phyloP scores from a whole-genome alignment of 1,284 basidiomycete genomes.

The Cryptococcus depauperatus region DNA sequence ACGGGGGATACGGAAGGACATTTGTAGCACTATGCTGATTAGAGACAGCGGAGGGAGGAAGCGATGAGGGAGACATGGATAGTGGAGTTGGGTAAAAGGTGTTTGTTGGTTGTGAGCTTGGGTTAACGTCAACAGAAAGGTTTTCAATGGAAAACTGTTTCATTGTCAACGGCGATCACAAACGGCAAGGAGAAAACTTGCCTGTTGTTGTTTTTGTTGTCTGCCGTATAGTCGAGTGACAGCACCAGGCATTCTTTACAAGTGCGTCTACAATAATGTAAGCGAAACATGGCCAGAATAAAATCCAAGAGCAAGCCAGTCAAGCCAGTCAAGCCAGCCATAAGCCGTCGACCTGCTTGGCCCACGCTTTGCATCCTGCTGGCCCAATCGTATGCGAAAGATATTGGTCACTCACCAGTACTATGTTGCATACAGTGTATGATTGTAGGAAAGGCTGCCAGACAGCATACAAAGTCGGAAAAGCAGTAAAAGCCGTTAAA shows the following conservation, averaged over 20 bases:
- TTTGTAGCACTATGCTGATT: no score
- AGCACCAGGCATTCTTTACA: neutral
- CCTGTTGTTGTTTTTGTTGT: no score
- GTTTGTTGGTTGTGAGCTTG: slow-evolving; percentile 15
- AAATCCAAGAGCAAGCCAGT: neutral
- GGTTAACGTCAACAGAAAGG: slow-evolving; percentile 13
- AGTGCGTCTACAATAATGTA: neutral
- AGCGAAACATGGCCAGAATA: neutral
- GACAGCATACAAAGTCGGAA: no score
- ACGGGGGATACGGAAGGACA: slow-evolving; percentile 17
- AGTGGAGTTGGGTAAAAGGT: slow-evolving; percentile 23
- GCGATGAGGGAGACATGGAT: slow-evolving; percentile 23
- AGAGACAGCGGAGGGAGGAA: slow-evolving; percentile 11
- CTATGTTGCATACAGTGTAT: no score
- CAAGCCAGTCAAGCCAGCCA: neutral
- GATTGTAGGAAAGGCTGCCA: no score
- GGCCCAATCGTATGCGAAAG: neutral
- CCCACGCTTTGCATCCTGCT: neutral
- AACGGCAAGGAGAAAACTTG: no score
- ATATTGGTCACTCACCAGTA: no score
- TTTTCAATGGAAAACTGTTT: no score
- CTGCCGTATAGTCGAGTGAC: neutral
- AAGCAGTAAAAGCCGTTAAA: no score
- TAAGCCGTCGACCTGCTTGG: neutral
- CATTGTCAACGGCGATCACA: no score